phyloP scores from a whole-genome alignment of 1,284 basidiomycete genomes.

The Ganoderma sp. region DNA sequence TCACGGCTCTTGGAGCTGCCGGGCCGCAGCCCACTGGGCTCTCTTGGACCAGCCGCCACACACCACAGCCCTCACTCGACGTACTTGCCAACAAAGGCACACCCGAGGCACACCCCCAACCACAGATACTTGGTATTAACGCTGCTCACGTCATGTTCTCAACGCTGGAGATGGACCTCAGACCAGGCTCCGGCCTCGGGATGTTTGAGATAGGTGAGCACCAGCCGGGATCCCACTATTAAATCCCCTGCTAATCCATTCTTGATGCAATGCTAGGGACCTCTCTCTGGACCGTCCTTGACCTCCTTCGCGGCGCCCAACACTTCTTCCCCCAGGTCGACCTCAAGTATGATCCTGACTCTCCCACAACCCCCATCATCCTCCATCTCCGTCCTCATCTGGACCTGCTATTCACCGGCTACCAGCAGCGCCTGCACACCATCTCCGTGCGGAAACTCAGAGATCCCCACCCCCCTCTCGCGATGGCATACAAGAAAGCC shows the following conservation, averaged over 20 bases:
- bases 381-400: slow-evolving; percentile 80
- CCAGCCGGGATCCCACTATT: too few relatives aligned
- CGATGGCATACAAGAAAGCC: slow-evolving; percentile 71
- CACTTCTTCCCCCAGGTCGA: slow-evolving; percentile 82
- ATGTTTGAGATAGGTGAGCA: slow-evolving; percentile 75
- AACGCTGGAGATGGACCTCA: slow-evolving; percentile 73
- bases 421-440: slow-evolving; percentile 76
- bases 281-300: slow-evolving; percentile 82
- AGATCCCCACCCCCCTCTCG: slow-evolving; percentile 67
- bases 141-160: slow-evolving; percentile 55
- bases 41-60: not conserved
- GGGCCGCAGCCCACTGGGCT: not conserved
- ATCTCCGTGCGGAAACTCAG: slow-evolving; percentile 72
- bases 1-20: not conserved
- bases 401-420: slow-evolving; percentile 79
- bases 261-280: slow-evolving; percentile 54
- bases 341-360: slow-evolving; percentile 82
- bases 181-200: slow-evolving; percentile 79
- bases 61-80: not conserved
- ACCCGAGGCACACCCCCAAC: too few relatives aligned
- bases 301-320: slow-evolving; percentile 65
- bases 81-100: too few relatives aligned
- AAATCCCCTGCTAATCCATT: not conserved
- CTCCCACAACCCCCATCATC: slow-evolving; percentile 76
- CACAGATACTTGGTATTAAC: not conserved